Percentiles rank a stretch among this genome's conserved stretches.
Conservation (phyloP, 139 green algal genomes). For the Desmodesmus armatus region DNA sequence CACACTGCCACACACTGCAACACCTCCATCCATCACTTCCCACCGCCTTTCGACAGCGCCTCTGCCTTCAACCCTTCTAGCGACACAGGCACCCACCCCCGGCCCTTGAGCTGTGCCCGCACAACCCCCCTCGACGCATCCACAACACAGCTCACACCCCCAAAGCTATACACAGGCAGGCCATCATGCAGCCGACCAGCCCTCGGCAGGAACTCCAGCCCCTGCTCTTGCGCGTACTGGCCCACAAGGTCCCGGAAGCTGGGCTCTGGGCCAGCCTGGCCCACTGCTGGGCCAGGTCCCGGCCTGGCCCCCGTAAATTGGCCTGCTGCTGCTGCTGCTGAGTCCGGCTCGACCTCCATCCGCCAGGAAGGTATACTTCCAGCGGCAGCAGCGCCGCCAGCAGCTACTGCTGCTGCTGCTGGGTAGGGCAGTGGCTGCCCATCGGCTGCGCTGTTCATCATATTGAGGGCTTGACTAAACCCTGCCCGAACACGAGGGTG, state of each 20-base stretch:
- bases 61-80: constrained; percentile 81
- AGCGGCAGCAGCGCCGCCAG: constrained; percentile 3
- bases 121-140: constrained; percentile 79
- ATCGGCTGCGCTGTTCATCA: constrained; percentile 91
- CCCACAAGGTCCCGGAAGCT: constrained; percentile 84
- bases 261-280: constrained; percentile 46
- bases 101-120: constrained; percentile 73
- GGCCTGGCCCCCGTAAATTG: too few species aligned
- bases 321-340: background rate
- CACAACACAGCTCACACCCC: constrained; percentile 85
- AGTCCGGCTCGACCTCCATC: background rate
- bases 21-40: background rate
- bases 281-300: background rate
- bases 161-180: constrained; percentile 94
- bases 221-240: constrained; percentile 85
- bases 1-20: background rate
- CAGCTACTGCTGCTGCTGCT: background rate
- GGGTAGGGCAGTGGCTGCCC: constrained; percentile 42
- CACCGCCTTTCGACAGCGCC: constrained; percentile 16
- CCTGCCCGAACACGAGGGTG: constrained; percentile 80
- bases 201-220: constrained; percentile 93
- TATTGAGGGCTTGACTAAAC: constrained; percentile 85
- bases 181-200: constrained; percentile 84
- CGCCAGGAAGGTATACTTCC: background rate
- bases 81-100: constrained; percentile 82